phyloP scores from a whole-genome alignment of 1,284 basidiomycete species.

The Anthracocystis setariae region DNA sequence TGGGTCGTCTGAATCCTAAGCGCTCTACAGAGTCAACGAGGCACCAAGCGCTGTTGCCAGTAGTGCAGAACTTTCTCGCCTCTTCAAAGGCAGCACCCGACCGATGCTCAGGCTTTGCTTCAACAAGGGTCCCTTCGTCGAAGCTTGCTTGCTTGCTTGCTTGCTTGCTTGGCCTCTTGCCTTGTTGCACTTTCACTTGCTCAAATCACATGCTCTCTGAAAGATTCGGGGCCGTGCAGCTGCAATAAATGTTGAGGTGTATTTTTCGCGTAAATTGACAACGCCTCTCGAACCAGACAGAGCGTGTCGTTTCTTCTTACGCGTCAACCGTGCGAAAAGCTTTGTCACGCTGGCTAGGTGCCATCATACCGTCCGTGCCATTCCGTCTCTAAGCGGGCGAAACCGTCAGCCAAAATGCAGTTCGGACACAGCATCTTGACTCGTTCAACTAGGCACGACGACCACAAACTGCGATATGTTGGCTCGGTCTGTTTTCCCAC shows the following conservation, averaged over 20 bases:
- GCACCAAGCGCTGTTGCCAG: too few species aligned
- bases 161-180: neutral
- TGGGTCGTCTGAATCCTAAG: neutral
- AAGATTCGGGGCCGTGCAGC: neutral
- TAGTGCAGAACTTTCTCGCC: neutral
- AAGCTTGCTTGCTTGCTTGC: neutral
- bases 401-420: too few species aligned
- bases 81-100: slow-evolving; percentile 1
- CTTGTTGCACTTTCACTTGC: slow-evolving; percentile 2
- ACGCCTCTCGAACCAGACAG: slow-evolving; percentile 13
- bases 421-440: too few species aligned
- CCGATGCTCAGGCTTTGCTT: neutral
- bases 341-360: neutral
- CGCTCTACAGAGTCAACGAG: too few species aligned
- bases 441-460: too few species aligned
- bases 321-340: slow-evolving; percentile 46
- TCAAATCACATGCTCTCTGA: too few species aligned
- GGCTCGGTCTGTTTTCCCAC: too few species aligned
- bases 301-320: slow-evolving; percentile 19
- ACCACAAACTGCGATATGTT: too few species aligned
- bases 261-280: slow-evolving; percentile 47
- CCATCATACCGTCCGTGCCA: too few species aligned
- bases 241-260: slow-evolving; percentile 3
- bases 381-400: too few species aligned
- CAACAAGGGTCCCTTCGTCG: slow-evolving; percentile 5